Evolutionary conservation across 2,329 filamentous ascomycete genomes (phyloP), one percentile per base, ranked within the genome.

Genomic region (Massarina eburnea): DNA sequence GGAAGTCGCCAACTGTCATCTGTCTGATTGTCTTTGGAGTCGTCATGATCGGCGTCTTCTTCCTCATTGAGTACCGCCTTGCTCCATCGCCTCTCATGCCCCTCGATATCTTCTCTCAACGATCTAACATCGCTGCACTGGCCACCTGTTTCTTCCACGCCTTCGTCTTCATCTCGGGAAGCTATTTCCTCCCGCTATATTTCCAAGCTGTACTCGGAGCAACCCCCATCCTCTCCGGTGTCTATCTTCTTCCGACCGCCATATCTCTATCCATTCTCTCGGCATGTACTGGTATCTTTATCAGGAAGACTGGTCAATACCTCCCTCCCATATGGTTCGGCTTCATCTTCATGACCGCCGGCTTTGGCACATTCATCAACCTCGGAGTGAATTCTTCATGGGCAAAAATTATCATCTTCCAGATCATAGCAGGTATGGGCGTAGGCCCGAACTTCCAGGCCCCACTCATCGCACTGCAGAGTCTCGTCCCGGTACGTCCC

Each of bases 181-280:
- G 81, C 51, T 95, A 92, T 76, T 95, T 88, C 72, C 76, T 95
- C 4, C 89, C 89, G 0, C 78, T 95, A 2, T 96, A 95, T 74
- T 92, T 91, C 71, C 89, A 95, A 71, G 80, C 85, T 41, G 83
- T 88, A 41, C 76, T 89, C 34, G 80, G 86, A 39, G 82, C 82
- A 2, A 77, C 79, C 0, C 85, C 89, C 0, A 80, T 91, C 27
- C 73, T 86, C 22, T 88, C 84, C 1, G 89, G 89, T 39, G 82
- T 91, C 39, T 89, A 89, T 61, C 68, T 90, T 14, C 76, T 94
- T 12, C 85, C 89, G 0, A 82, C 81, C 51, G 86, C 86, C 8
- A 63, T 92, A 26, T 77, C 83, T 2, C 73, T 89, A 3, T 88
- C 86, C 0, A 53, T 88, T 50, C 65, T 79, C 24, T 88, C 86